Evolutionary conservation across 441 rosid species (phyloP).

Genomic region (Croton setiger): DNA sequence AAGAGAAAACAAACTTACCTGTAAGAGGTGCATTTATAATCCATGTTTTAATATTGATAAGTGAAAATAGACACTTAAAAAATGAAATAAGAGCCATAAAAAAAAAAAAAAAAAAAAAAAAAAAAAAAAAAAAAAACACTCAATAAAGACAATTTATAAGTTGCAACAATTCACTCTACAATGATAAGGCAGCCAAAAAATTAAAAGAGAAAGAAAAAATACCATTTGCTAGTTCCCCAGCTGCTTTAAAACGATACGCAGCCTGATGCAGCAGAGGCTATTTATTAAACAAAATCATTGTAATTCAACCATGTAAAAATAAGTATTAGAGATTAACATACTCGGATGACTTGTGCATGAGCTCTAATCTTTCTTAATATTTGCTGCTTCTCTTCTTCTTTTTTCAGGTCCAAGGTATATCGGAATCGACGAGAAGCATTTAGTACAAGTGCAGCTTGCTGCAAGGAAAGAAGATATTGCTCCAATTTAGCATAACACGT

Average conservation of each 20-base stretch:
- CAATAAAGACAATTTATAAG: background rate
- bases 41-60: background rate
- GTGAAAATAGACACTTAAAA: background rate
- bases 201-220: constrained; percentile 12
- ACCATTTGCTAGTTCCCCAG: constrained; percentile 56
- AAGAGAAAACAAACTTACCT: background rate
- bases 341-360: constrained; percentile 82
- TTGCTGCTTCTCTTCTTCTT: constrained; percentile 69
- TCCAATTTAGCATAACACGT: background rate
- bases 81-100: background rate
- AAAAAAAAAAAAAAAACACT: too few species aligned
- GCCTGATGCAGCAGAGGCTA: constrained; percentile 52
- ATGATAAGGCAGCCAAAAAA: background rate
- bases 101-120: too few species aligned
- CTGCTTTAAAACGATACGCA: constrained; percentile 72
- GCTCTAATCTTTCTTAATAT: constrained; percentile 75
- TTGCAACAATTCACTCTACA: background rate
- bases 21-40: background rate
- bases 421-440: constrained; percentile 96
- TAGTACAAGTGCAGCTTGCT: constrained; percentile 98
- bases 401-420: constrained; percentile 89
- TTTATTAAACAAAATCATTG: background rate
- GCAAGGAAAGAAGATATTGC: constrained; percentile 17
- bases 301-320: background rate
- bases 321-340: constrained; percentile 25